These are phyloP conservation scores for Kuraishia borneana DNA, from an alignment of 805 yeast genomes.

Conservation along the genomic window DNA sequence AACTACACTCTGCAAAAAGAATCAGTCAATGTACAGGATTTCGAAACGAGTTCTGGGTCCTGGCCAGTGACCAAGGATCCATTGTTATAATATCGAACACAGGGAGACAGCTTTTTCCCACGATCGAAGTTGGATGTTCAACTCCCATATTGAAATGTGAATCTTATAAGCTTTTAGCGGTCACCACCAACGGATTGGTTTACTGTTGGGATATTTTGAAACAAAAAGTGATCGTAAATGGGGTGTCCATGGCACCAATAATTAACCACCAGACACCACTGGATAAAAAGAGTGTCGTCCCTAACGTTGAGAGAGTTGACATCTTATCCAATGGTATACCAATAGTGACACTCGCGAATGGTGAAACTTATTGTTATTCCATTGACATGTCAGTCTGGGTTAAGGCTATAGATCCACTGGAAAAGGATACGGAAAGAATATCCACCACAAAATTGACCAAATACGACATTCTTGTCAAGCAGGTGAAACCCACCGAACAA, in stretches of 20 bases:
- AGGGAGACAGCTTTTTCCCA: constrained; percentile 35
- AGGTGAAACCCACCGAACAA: not conserved
- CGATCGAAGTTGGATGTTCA: constrained; percentile 40
- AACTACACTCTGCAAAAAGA: constrained; percentile 34
- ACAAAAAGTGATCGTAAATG: constrained; percentile 21
- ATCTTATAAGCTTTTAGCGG: constrained; percentile 23
- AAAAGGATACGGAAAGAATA: no score
- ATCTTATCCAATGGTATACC: constrained; percentile 29
- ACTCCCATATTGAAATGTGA: constrained; percentile 25
- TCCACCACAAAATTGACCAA: not conserved
- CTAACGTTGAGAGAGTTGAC: constrained; percentile 20
- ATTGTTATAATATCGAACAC: constrained; percentile 31
- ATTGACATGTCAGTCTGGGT: constrained; percentile 34
- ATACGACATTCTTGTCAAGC: not conserved
- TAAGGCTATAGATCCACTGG: constrained; percentile 27
- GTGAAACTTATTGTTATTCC: constrained; percentile 31
- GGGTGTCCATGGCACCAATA: constrained; percentile 42
- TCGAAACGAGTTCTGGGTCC: constrained; percentile 31
- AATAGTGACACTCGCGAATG: constrained; percentile 24
- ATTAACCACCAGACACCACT: constrained; percentile 24
- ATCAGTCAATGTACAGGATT: constrained; percentile 33
- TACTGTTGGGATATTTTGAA: constrained; percentile 36
- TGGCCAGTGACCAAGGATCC: constrained; percentile 50
- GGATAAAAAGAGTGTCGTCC: constrained; percentile 6
- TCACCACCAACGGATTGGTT: constrained; percentile 40